Base-by-base conservation (phyloP, 2,329 filamentous ascomycete species). In the Fusarium duplospermum region DNA sequence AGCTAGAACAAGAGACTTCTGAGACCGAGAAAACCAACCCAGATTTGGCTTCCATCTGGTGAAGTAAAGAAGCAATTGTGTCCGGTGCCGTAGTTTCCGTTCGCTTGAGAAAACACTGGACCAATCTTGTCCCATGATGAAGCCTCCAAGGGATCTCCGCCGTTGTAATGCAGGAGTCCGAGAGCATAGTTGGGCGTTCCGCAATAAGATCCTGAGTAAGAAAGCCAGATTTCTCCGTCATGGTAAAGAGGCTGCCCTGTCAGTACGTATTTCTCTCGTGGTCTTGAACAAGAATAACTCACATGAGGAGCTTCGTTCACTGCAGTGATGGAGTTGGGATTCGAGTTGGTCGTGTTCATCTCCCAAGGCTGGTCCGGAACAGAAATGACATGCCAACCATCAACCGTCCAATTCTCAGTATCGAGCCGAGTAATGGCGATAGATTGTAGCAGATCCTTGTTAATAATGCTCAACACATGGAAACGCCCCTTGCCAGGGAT, bases 1-100 rank as follows among this genome's bases (percentile, higher is more conserved):
- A 33, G 31, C 11, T 13, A 11, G 31, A 14, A 33, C 31, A 33
- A 33, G 10, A 33, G 31, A 6, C 31, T 14, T 33, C 11, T 33
- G 11, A 1, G 31, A 13, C 11, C 1, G 1, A 6, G 5, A 4
- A 1, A 24, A 62, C 66, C 29, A 3, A 69, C 68, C 87, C 87
- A 90, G 16, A 83, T 86, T 80, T 89, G 83, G 0, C 78, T 84
- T 14, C 83, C 86, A 69, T 89, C 87, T 0, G 87, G 87, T 67
- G 86, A 89, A 16, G 79, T 82, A 80, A 90, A 89, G 82, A 90
- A 90, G 6, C 86, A 87, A 70, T 89, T 89, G 66, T 89, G 87
- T 2, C 86, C 88, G 0, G 87, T 86, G 9, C 88, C 87, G 60
- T 87, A 89, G 76, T 89, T 88, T 2, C 87, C 87, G 67, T 89